Evolutionary conservation across 75 land plant genomes (phyloP), one percentile per base, ranked within the genome.

Genomic region (Cryptomeria japonica): DNA sequence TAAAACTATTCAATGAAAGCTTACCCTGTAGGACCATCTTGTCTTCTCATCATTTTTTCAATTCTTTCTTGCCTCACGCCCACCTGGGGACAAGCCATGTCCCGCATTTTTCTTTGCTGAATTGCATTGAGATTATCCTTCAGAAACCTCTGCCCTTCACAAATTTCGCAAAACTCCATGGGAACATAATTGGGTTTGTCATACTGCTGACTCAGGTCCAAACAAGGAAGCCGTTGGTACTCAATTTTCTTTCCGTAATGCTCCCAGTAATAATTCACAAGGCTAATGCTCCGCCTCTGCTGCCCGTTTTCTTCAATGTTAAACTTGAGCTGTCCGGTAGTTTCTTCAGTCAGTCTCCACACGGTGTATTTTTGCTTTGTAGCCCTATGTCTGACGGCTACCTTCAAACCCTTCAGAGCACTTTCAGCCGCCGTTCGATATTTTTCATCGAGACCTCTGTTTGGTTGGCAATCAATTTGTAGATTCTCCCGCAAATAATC

Each of bases 131-230:
- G 53, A 44, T 86, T 9, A 78, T 93, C 90, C 68, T 87, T 83
- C 5, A 84, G 88, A 53, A 76, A 91, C 83, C 90, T 89, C 61
- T 93, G 90, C 4, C 90, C 91, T 80, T 85, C 89, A 55, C 86
- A 91, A 37, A 93, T 37, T 9, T 80, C 84, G 89, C 93, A 92
- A 38, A 92, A 88, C 85, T 95, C 96, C 94, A 95, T 94, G 5
- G 96, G 96, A 15, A 95, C 90, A 76, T 93, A 84, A 44, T 87
- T 93, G 5, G 73, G 46, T 41, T 83, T 91, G 16, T 89, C 80
- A 0, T 0, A 16, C 2, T 19, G 19, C 46, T 77, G 90, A 15
- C 91, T 87, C 70, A 90, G 51, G 68, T 91, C 84, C 44, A 93
- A 86, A 78, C 91, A 91, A 14, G 95, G 96, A 51, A 95, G 87